Evolutionary conservation across 1,284 basidiomycete species (phyloP).

Genomic region (Ustilago trichophora): DNA sequence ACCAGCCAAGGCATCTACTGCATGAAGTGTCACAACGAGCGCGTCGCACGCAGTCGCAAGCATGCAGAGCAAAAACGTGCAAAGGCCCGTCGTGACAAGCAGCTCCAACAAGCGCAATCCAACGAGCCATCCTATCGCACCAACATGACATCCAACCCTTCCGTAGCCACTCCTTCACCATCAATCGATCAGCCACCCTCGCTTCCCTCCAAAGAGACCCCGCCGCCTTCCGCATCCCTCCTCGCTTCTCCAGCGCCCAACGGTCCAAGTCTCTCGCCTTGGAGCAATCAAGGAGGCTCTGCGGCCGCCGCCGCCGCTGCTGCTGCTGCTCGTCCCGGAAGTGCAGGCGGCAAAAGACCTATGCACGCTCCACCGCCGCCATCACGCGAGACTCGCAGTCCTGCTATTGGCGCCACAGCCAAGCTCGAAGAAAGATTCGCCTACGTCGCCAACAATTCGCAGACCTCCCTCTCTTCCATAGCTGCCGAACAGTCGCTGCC

Average conservation of each 20-base stretch:
- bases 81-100: slow-evolving; percentile 36
- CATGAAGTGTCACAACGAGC: slow-evolving; percentile 95
- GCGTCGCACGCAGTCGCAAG: slow-evolving; percentile 87
- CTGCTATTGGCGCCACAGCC: slow-evolving; percentile 15
- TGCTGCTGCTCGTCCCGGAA: slow-evolving; percentile 21
- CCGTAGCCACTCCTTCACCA: not conserved
- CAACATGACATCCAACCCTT: not conserved
- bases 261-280: slow-evolving; percentile 28
- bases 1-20: slow-evolving; percentile 98
- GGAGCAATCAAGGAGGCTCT: slow-evolving; percentile 15
- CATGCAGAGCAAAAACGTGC: slow-evolving; percentile 78
- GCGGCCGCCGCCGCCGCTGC: slow-evolving; percentile 4
- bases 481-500: slow-evolving; percentile 10
- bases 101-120: slow-evolving; percentile 27
- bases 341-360: slow-evolving; percentile 31
- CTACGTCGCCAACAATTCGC: slow-evolving; percentile 10
- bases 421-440: slow-evolving; percentile 15
- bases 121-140: slow-evolving; percentile 11
- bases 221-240: slow-evolving; percentile 10
- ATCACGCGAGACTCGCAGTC: slow-evolving; percentile 33
- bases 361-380: slow-evolving; percentile 47
- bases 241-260: slow-evolving; percentile 23
- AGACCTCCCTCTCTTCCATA: slow-evolving; percentile 15
- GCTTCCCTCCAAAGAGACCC: slow-evolving; percentile 17
- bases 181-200: slow-evolving; percentile 22